Evolutionary conservation across 192 early-diverging fungal species (phyloP).

Genomic region (Pecoramyces ruminantium): DNA sequence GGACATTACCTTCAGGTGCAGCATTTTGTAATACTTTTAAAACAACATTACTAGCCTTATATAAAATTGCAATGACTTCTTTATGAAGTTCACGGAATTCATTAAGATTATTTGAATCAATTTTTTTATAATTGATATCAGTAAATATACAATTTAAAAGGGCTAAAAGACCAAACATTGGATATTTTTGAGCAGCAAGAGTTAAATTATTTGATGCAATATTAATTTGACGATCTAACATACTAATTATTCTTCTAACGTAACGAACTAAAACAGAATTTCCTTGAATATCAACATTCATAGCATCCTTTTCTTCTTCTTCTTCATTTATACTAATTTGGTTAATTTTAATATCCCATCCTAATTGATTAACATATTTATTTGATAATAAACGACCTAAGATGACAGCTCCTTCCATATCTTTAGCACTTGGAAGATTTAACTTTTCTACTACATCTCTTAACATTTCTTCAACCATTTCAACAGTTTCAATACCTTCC

Average conservation of each 20-base stretch:
- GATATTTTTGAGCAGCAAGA: constrained; percentile 1
- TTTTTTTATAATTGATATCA: constrained; percentile 7
- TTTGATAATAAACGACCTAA: not conserved
- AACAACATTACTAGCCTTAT: constrained; percentile 34
- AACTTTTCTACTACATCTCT: constrained; percentile 27
- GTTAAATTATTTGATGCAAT: not conserved
- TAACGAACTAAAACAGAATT: not conserved
- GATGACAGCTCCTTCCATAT: not conserved
- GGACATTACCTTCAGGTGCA: constrained; percentile 81
- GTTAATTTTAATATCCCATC: not conserved
- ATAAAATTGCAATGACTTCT: constrained; percentile 3
- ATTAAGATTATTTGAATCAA: constrained; percentile 3
- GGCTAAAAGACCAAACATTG: not conserved
- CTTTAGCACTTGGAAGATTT: constrained; percentile 12
- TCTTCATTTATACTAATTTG: too few species aligned
- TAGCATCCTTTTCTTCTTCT: not conserved
- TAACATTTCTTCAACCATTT: constrained; percentile 45
- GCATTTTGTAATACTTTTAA: constrained; percentile 55
- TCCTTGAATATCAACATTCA: not conserved
- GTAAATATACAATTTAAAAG: constrained; percentile 1
- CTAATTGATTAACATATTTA: not conserved
- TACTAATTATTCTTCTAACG: not conserved
- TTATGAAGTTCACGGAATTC: constrained; percentile 3
- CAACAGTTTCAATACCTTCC: constrained; percentile 52
- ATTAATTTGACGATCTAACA: not conserved